Evolutionary conservation across 208 protist species (phyloP).

Genomic region (Porcisia hertigi): DNA sequence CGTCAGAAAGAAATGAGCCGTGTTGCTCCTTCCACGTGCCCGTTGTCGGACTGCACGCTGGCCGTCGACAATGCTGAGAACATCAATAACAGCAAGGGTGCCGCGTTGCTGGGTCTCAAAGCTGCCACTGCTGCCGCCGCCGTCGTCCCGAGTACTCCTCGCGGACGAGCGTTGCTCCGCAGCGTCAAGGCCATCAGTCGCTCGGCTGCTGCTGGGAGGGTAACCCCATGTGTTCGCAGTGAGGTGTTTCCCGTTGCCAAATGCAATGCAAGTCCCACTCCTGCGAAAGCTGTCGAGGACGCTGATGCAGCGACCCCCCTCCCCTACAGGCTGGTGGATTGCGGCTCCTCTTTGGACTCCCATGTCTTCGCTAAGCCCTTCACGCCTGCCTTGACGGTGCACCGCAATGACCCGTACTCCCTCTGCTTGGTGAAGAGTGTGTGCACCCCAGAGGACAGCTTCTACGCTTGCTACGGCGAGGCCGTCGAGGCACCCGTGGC

Average conservation of each 20-base stretch:
- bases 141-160: slow-evolving; percentile 6
- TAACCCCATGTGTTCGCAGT: slow-evolving; percentile 8
- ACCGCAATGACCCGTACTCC: slow-evolving; percentile 62
- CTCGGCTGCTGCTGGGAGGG: not conserved
- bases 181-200: slow-evolving; percentile 1
- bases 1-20: slow-evolving; percentile 17
- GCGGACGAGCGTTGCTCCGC: slow-evolving; percentile 12
- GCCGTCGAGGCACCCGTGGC: slow-evolving; percentile 3
- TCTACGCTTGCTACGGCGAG: slow-evolving; percentile 62
- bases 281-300: not conserved
- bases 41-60: slow-evolving; percentile 77
- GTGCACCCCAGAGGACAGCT: slow-evolving; percentile 54
- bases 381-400: slow-evolving; percentile 17
- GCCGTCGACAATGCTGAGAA: slow-evolving; percentile 80
- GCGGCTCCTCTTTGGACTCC: slow-evolving; percentile 10
- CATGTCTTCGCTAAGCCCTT: slow-evolving; percentile 34
- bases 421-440: slow-evolving; percentile 36
- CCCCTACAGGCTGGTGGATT: not conserved
- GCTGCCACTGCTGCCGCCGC: not conserved
- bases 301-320: not conserved
- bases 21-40: slow-evolving; percentile 14
- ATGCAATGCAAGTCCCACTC: not conserved
- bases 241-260: not conserved
- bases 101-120: slow-evolving; percentile 13
- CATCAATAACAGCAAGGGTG: slow-evolving; percentile 43